Conservation (phyloP, 345 rosid species). For the Erodium maritimum region DNA sequence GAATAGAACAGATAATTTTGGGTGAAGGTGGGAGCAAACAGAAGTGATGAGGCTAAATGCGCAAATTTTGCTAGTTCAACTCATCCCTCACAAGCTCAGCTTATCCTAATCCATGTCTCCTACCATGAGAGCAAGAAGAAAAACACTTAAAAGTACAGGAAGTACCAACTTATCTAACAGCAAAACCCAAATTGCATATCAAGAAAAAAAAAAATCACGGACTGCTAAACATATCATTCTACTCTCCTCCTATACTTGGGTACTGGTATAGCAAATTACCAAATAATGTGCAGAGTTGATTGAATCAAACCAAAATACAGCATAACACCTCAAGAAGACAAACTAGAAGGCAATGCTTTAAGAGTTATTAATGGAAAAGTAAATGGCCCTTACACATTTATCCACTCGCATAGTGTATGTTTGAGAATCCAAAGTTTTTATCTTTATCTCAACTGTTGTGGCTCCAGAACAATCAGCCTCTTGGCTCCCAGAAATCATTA, state of each 20-base stretch:
- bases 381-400: conserved; percentile 13
- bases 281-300: not conserved
- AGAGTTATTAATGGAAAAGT: not conserved
- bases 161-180: no score
- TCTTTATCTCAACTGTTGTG: conserved; percentile 49
- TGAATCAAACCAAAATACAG: not conserved
- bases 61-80: no score
- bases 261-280: not conserved
- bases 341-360: not conserved
- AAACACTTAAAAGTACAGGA: no score
- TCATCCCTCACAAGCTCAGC: no score
- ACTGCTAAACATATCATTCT: not conserved
- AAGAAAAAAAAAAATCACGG: not conserved
- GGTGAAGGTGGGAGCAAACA: no score
- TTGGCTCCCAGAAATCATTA: conserved; percentile 11
- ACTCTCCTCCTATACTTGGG: not conserved
- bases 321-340: not conserved
- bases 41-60: no score
- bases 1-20: no score
- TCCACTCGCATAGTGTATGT: conserved; percentile 62
- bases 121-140: no score
- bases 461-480: conserved; percentile 40
- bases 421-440: conserved; percentile 66
- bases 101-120: no score
- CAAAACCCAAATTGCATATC: no score